Conservation (phyloP, 2,329 filamentous ascomycete species). For the Pseudogymnoascus verrucosus region DNA sequence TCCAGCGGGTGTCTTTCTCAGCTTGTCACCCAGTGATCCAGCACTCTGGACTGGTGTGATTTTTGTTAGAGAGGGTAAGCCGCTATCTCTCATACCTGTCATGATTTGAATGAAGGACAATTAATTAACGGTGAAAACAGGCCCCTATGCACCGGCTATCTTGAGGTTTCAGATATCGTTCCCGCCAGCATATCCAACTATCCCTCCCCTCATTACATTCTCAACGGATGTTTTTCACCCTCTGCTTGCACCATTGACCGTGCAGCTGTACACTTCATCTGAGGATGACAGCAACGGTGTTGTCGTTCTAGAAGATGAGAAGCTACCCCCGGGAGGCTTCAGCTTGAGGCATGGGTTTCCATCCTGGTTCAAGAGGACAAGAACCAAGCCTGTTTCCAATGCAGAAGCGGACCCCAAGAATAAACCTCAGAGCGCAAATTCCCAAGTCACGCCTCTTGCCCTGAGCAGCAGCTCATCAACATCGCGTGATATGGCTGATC, state of each 20-base stretch:
- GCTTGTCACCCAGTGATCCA: conserved; percentile 71
- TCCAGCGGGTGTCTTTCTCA: conserved; percentile 81
- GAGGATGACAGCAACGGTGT: conserved; percentile 68
- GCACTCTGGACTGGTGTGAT: conserved; percentile 84
- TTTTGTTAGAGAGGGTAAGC: conserved; percentile 76
- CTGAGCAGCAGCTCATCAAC: background rate
- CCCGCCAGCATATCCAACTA: conserved; percentile 66
- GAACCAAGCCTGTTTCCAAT: conserved; percentile 33
- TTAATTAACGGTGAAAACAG: conserved; percentile 36
- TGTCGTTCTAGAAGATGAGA: conserved; percentile 74
- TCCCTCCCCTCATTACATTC: conserved; percentile 81
- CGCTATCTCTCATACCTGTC: conserved; percentile 12
- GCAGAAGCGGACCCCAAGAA: conserved; percentile 25
- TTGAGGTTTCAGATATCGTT: conserved; percentile 88
- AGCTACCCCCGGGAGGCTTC: conserved; percentile 81
- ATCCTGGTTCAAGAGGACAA: conserved; percentile 68
- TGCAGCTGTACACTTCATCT: conserved; percentile 82
- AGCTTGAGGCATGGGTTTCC: conserved; percentile 87
- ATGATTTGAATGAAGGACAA: conserved; percentile 4
- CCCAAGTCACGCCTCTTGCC: background rate
- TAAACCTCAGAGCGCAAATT: background rate
- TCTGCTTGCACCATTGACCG: conserved; percentile 85
- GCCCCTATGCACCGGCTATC: conserved; percentile 80
- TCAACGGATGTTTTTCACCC: conserved; percentile 92
- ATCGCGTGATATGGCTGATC: conserved; percentile 10